phyloP scores from a whole-genome alignment of 345 rosid species.

The Garcia nutans region DNA sequence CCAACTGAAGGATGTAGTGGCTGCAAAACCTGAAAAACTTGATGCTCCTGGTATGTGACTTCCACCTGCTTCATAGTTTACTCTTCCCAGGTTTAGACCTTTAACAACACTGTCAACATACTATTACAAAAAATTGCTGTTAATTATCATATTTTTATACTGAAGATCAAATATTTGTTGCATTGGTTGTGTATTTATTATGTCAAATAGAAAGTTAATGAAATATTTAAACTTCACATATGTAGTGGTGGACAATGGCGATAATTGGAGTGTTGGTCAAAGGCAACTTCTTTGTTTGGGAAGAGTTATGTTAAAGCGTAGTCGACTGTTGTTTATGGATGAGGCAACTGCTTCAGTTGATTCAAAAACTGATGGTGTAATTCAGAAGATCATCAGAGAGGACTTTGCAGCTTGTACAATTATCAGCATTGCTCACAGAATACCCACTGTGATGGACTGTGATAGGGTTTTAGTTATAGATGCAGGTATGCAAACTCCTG shows the following conservation, averaged over 20 bases:
- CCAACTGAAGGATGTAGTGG: constrained; percentile 77
- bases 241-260: constrained; percentile 90
- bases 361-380: constrained; percentile 83
- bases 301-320: constrained; percentile 82
- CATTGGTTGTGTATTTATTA: background rate
- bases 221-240: background rate
- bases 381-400: constrained; percentile 87
- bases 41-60: constrained; percentile 58
- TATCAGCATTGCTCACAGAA: constrained; percentile 94
- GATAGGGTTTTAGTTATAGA: constrained; percentile 83
- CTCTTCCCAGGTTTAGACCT: too few relatives aligned
- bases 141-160: too few relatives aligned
- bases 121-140: too few relatives aligned
- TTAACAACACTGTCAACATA: too few relatives aligned
- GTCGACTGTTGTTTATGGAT: constrained; percentile 79
- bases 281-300: constrained; percentile 92
- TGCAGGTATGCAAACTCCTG: constrained; percentile 43
- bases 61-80: background rate
- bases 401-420: constrained; percentile 80
- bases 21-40: constrained; percentile 74
- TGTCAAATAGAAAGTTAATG: background rate
- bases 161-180: too few relatives aligned
- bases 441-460: constrained; percentile 97
- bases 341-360: constrained; percentile 98
- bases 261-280: constrained; percentile 98